Evolutionary conservation across 495 filamentous ascomycete genomes (phyloP), one percentile per base, ranked within the genome.

Genomic region (Podospora conica): DNA sequence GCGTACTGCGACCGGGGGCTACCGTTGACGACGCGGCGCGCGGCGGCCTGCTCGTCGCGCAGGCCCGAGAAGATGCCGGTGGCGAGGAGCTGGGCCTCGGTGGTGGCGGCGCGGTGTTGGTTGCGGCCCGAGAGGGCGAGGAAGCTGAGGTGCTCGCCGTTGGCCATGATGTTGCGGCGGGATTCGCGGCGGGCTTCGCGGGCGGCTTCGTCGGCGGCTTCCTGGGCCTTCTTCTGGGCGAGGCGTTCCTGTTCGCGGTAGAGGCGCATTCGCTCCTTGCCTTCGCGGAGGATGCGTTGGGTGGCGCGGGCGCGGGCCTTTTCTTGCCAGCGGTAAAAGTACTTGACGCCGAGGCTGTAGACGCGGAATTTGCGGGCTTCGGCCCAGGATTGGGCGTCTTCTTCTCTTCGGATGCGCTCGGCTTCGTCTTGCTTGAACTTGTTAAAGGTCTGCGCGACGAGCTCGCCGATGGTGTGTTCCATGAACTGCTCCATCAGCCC

Each of bases 311-410:
- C 55, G 3, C 79, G 70, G 11, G 79, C 79, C 24, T 66, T 70
- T 25, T 81, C 68, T 58, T 78, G 76, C 84, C 84, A 86, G 11
- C 72, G 68, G 58, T 80, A 79, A 28, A 81, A 80, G 70, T 75
- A 86, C 57, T 81, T 84, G 28, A 79, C 73, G 12, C 69, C 66
- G 27, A 86, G 71, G 12, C 73, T 79, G 53, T 80, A 75, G 15
- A 63, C 68, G 66, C 78, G 74, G 68, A 77, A 80, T 12, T 77
- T 61, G 23, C 77, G 71, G 27, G 80, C 79, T 53, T 76, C 63
- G 3, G 72, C 65, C 73, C 74, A 77, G 0, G 77, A 78, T 23
- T 68, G 55, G 7, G 79, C 75, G 21, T 82, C 79, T 55, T 79
- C 78, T 29, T 82, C 83, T 57, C 69, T 70, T 27, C 70, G 70